Percentiles rank a stretch among this genome's conserved stretches.
Conservation (phyloP, 2,329 filamentous ascomycete genomes). For the Didymosphaeria variabile region DNA sequence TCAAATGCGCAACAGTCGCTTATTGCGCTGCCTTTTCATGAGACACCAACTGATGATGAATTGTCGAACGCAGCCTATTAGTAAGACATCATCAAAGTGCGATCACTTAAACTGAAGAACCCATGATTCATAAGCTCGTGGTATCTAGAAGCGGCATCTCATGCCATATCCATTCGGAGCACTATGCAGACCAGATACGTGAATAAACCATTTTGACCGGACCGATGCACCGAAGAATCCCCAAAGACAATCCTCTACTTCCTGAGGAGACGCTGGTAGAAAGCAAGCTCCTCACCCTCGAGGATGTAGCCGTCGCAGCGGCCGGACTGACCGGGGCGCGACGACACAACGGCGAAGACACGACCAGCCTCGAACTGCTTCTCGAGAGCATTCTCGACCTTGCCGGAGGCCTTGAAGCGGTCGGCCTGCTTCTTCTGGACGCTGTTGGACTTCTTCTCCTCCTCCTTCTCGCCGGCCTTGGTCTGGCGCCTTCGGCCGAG, state of each 20-base stretch:
- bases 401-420: constrained; percentile 82
- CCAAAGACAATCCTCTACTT: constrained; percentile 73
- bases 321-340: constrained; percentile 95
- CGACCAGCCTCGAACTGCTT: constrained; percentile 99
- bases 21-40: too few relatives aligned
- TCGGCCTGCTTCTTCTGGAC: constrained; percentile 97
- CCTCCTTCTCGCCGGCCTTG: constrained; percentile 73
- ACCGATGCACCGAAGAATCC: constrained; percentile 52
- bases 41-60: too few relatives aligned
- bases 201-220: constrained; percentile 54
- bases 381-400: constrained; percentile 93
- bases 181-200: constrained; percentile 53
- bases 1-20: too few relatives aligned
- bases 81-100: not conserved
- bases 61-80: too few relatives aligned
- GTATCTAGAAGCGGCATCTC: constrained; percentile 51
- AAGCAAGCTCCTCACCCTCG: constrained; percentile 98
- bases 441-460: constrained; percentile 97
- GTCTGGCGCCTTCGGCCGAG: constrained; percentile 91
- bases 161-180: constrained; percentile 50
- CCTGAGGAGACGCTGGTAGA: constrained; percentile 99
- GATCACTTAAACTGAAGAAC: constrained; percentile 42
- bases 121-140: constrained; percentile 50
- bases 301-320: constrained; percentile 97
- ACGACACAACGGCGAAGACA: constrained; percentile 91